Base-by-base conservation (phyloP, 768 basidiomycete genomes). In the Pisolithus sp. region DNA sequence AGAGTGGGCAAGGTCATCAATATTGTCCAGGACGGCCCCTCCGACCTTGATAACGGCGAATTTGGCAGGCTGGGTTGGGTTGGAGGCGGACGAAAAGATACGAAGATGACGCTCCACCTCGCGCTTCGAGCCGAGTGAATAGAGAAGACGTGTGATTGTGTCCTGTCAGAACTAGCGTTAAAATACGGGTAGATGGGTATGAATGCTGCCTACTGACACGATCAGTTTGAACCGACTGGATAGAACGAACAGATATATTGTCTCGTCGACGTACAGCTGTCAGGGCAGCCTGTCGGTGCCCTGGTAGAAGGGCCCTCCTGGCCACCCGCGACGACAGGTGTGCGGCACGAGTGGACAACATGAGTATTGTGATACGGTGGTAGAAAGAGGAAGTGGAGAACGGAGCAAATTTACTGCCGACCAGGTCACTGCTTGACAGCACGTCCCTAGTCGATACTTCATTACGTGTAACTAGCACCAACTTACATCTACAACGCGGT, bases 1-100 rank as follows among this genome's bases (percentile, higher is more conserved):
- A 57, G 89, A 95, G 47, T 94, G 82, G 5, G 94, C 93, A 44
- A 99, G 83, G 58, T 97, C 94, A 56, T 97, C 88, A 48, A 97
- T 73, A 53, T 98, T 82, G 61, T 86, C 88, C 6, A 99, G 78
- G 40, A 98, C 94, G 7, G 91, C 95, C 44, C 96, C 96, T 53
- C 96, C 96, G 60, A 99, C 85, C 73, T 99, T 99, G 77, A 99
- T 86, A 53, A 99, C 96, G 37, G 93, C 93, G 62, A 96, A 96
- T 68, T 92, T 95, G 54, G 93, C 93, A 38, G 91, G 89, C 53
- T 91, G 83, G 15, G 89, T 84, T 2, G 87, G 82, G 62, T 93
- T 85, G 7, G 91, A 89, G 20, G 92, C 86, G n/a, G 90, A 86
- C 9, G 93, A 92, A 67, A 99, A 99, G 64, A 99, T 99, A 46